phyloP scores from a whole-genome alignment of 805 yeast species.

The Suhomyces sp. region DNA sequence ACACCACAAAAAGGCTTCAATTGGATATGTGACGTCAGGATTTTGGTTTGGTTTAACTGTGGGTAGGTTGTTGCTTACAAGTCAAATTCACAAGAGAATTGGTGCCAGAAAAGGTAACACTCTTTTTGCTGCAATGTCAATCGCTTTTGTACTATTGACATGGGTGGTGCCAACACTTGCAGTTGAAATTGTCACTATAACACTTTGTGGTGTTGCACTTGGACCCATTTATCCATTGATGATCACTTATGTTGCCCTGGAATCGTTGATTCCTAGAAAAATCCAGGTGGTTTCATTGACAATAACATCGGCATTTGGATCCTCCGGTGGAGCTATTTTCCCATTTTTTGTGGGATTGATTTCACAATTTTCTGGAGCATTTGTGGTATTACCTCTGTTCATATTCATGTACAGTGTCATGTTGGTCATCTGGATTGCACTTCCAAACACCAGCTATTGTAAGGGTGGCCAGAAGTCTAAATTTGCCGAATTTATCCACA shows the following conservation, averaged over 20 bases:
- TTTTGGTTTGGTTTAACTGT: constrained; percentile 27
- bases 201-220: constrained; percentile 18
- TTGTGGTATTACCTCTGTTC: constrained; percentile 23
- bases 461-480: too few species aligned
- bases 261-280: constrained; percentile 20
- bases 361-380: constrained; percentile 22
- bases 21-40: constrained; percentile 24
- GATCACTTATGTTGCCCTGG: constrained; percentile 18
- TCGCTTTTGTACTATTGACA: constrained; percentile 14
- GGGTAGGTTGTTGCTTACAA: constrained; percentile 19
- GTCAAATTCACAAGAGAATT: constrained; percentile 14
- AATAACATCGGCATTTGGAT: constrained; percentile 24
- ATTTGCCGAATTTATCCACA: too few species aligned
- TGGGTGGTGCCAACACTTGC: constrained; percentile 16
- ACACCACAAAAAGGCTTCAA: constrained; percentile 13
- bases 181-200: constrained; percentile 17
- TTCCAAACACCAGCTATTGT: constrained; percentile 13
- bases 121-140: constrained; percentile 11
- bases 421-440: constrained; percentile 17
- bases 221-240: constrained; percentile 25
- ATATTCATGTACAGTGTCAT: constrained; percentile 17
- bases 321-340: constrained; percentile 25
- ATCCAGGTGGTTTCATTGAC: constrained; percentile 24
- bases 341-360: constrained; percentile 24
- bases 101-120: constrained; percentile 18